Conservation (phyloP, 225 moss, liverwort and hornwort species). For the Physcomitrium patens region DNA sequence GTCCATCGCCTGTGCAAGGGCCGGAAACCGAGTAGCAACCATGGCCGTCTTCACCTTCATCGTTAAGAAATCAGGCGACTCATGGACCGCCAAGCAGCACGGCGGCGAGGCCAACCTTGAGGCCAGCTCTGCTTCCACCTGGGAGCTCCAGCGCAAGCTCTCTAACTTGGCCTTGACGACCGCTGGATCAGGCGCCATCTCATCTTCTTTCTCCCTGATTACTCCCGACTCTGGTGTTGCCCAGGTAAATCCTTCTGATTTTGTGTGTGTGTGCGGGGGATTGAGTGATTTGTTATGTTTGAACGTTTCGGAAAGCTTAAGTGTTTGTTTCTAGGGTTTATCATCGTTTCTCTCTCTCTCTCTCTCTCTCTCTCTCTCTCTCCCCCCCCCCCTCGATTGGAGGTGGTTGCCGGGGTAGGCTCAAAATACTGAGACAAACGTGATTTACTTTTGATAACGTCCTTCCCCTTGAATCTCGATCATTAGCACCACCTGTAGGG, state of each 20-base stretch:
- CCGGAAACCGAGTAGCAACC: background rate
- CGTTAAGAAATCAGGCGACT: constrained; percentile 44
- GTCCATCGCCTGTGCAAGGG: background rate
- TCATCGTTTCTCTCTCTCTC: no score
- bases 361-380: no score
- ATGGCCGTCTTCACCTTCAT: constrained; percentile 72
- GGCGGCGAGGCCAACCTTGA: constrained; percentile 53
- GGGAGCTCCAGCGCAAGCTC: constrained; percentile 58
- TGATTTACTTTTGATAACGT: no score
- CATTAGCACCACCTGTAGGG: no score
- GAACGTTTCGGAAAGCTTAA: background rate
- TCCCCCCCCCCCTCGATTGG: no score
- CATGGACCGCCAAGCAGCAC: constrained; percentile 70
- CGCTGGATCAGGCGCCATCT: constrained; percentile 55
- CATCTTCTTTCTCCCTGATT: constrained; percentile 58
- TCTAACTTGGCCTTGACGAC: constrained; percentile 58
- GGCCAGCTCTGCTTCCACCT: constrained; percentile 55
- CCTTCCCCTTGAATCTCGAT: no score
- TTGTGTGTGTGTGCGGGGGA: no score
- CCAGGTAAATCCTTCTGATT: constrained; percentile 41
- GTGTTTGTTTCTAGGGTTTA: no score
- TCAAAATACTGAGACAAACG: no score
- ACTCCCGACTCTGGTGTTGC: constrained; percentile 64
- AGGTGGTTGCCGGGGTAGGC: no score
- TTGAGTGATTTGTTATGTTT: background rate